Base-by-base conservation (phyloP, 23 red algal genomes). In the Gracilariopsis chorda region DNA sequence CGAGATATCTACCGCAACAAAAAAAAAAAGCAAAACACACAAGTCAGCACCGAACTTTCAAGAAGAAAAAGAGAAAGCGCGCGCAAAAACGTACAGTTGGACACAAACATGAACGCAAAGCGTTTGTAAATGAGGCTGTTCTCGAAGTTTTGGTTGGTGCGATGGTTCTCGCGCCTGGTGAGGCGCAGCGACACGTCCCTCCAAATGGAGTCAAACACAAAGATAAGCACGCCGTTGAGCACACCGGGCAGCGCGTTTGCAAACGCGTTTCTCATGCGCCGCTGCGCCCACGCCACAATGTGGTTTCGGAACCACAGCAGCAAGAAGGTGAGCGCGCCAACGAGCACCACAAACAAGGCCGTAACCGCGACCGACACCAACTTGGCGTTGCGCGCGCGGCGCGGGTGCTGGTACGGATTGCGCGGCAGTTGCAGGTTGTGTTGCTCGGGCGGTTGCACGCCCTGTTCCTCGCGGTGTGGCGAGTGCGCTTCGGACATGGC, bases 51-150 rank as follows among this genome's bases (percentile, higher is more conserved):
- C n/a, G n/a, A n/a, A n/a, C n/a, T n/a, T n/a, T n/a, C n/a, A n/a
- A n/a, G n/a, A n/a, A n/a, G n/a, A n/a, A n/a, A n/a, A n/a, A n/a
- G n/a, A n/a, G 20, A 3, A 58, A 3, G 52, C 52, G 52, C 52
- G n/a, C 52, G 52, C 12, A 58, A 58, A 58, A 33, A 51, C 79
- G 61, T 58, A 83, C 79, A 86, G 44, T 92, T 92, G 0, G 90
- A 93, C 29, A 93, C 48, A 82, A 94, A 94, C 68, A 78, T 65
- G 70, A 94, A 94, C 46, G 73, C 69, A 48, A 94, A 94, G 12
- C 92, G 83, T 60, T 94, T 94, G 53, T 73, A 80, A 17, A 94
- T 72, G 28, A 94, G 73, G 25, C 82, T 82, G 63, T 94, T 87
- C 59, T 88, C 92, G 35, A 88, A 94, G 20, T 65, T 33, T 39